phyloP scores from a whole-genome alignment of 495 filamentous ascomycete genomes.

The Parathielavia appendiculata region DNA sequence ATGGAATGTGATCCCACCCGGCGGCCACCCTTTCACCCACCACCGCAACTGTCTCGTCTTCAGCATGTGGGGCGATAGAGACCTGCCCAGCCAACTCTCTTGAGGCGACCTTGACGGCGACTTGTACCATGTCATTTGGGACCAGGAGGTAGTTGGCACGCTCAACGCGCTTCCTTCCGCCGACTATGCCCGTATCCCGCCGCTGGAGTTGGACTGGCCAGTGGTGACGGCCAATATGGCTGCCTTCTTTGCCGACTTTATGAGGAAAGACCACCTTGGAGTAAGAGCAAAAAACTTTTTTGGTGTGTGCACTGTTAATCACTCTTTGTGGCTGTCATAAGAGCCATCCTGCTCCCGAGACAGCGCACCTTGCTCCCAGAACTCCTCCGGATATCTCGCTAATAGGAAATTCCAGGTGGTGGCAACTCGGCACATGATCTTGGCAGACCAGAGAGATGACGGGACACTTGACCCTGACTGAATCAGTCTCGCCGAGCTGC shows the following conservation, averaged over 20 bases:
- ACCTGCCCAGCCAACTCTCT: conserved; percentile 68
- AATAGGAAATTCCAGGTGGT: conserved; percentile 26
- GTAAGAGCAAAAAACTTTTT: conserved; percentile 39
- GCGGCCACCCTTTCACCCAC: conserved; percentile 51
- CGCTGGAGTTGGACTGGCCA: conserved; percentile 50
- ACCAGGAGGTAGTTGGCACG: conserved; percentile 41
- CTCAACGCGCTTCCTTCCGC: conserved; percentile 48
- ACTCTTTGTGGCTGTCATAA: too few relatives aligned
- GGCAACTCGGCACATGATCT: conserved; percentile 58
- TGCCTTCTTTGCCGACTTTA: conserved; percentile 74
- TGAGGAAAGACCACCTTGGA: conserved; percentile 68
- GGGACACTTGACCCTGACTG: conserved; percentile 59
- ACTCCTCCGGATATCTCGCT: too few relatives aligned
- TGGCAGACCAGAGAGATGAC: conserved; percentile 54
- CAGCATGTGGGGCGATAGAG: conserved; percentile 59
- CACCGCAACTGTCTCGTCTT: conserved; percentile 75
- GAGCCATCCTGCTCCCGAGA: too few relatives aligned
- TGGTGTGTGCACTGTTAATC: too few relatives aligned
- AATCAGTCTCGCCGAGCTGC: conserved; percentile 58
- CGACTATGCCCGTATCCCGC: conserved; percentile 55
- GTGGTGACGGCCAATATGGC: conserved; percentile 61
- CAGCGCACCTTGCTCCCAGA: too few relatives aligned
- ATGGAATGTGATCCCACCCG: conserved; percentile 47
- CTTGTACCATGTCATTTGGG: conserved; percentile 70
- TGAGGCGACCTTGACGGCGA: conserved; percentile 85